Evolutionary conservation across 164 flowering plant genomes (phyloP), one percentile per base, ranked within the genome.

Genomic region (Macadamia integrifolia): DNA sequence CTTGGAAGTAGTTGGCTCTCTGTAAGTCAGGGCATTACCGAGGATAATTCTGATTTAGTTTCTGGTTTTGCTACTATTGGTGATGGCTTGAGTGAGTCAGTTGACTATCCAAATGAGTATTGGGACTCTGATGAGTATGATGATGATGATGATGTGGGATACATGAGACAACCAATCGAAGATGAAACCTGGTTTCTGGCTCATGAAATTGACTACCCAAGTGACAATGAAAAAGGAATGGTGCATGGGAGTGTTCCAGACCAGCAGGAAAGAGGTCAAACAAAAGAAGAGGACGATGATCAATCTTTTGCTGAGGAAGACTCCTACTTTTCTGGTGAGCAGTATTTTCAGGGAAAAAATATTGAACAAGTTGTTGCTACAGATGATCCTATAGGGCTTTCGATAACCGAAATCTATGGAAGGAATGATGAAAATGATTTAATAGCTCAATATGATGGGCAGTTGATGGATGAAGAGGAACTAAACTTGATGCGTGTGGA

Each of bases 61-160:
- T 92, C 97, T 74, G 99, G 97, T 74, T 89, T 94, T 84, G 96
- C 96, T 46, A 92, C 96, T 66, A 78, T 88, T 42, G 99, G 99
- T 71, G 98, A 92, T 85, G 97, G 92, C 9, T 77, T 90, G 63
- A 89, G 91, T 79, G 97, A 91, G 77, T 82, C 97, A 60, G 68
- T 87, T 70, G 99, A 89, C 82, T 94, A 89, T 71, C 96, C 93
- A 59, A 88, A 90, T 78, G 99, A 94, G 50, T 94, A 90, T 68
- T 94, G 99, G 99, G 99, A 94, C 67, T 94, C 97, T 72, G 99
- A 94, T 77, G 99, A 94, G 75, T 94, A 94, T 70, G 98, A 94
- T 43, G 98, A 92, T 60, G 98, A 94, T 71, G 98, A 90, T 32
- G 98, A 95, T 76, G 93, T 89, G 69, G 99, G 99, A 59, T 92